phyloP scores from a whole-genome alignment of 306 rosid species.

The Dalbergia cultrata region DNA sequence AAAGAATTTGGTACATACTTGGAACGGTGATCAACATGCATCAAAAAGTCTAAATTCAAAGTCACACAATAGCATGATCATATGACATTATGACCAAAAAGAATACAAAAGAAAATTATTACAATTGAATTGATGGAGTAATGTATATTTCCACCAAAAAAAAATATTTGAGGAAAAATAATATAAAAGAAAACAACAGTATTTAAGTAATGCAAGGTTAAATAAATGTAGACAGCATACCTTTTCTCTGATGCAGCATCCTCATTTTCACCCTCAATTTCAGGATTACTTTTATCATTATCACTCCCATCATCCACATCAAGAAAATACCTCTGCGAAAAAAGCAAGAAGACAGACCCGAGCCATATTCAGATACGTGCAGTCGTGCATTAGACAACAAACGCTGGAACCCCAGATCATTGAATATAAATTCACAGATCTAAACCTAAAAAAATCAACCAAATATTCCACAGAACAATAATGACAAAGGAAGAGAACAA shows the following conservation, averaged over 20 bases:
- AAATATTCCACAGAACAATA: background rate
- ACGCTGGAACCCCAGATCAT: background rate
- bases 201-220: background rate
- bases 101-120: constrained; percentile 17
- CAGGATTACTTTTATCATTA: constrained; percentile 62
- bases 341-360: constrained; percentile 7
- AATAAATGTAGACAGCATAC: constrained; percentile 48
- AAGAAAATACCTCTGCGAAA: constrained; percentile 76
- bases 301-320: constrained; percentile 80
- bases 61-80: constrained; percentile 2
- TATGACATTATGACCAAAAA: background rate
- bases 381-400: background rate
- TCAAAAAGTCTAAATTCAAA: constrained; percentile 1
- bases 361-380: background rate
- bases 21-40: constrained; percentile 27
- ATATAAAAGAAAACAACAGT: background rate
- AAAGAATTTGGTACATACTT: background rate
- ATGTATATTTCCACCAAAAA: background rate
- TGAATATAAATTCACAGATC: constrained; percentile 4
- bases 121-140: background rate
- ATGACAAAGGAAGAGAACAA: constrained; percentile 25
- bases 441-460: constrained; percentile 2
- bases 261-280: constrained; percentile 58
- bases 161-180: background rate
- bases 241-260: constrained; percentile 64